Conservation (phyloP, 805 yeast genomes). For the Kodamaea kaohsiungensis region DNA sequence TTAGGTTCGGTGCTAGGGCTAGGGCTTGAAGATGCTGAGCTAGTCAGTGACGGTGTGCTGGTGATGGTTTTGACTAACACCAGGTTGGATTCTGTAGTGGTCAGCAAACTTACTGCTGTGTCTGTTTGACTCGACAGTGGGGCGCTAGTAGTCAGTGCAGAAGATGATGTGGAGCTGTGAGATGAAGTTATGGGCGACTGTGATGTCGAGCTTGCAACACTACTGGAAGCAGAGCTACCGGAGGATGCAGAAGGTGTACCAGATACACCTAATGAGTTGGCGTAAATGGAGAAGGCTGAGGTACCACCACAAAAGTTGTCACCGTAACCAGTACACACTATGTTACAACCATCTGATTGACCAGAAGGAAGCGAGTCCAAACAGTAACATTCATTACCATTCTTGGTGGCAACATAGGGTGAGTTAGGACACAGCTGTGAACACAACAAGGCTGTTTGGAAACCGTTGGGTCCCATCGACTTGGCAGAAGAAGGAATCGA, state of each 20-base stretch:
- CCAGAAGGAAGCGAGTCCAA: constrained; percentile 32
- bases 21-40: constrained; percentile 4
- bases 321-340: constrained; percentile 37
- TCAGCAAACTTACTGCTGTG: neutral
- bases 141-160: neutral
- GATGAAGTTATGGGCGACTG: constrained; percentile 5
- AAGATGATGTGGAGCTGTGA: neutral
- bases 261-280: neutral
- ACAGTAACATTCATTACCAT: constrained; percentile 42
- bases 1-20: neutral
- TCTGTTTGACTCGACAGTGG: neutral
- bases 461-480: constrained; percentile 24
- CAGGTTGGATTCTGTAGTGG: constrained; percentile 6
- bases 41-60: constrained; percentile 5
- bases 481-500: constrained; percentile 25
- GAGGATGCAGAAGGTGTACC: neutral
- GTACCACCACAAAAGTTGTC: constrained; percentile 39
- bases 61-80: constrained; percentile 13
- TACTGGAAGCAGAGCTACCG: neutral
- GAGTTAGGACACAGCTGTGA: constrained; percentile 29
- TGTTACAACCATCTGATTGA: constrained; percentile 26
- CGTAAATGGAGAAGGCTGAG: constrained; percentile 30
- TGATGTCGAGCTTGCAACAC: neutral
- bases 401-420: constrained; percentile 38
- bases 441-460: constrained; percentile 34